Percentiles rank a stretch among this genome's conserved stretches.
Conservation (phyloP, 169 alveolate genomes). For the Plasmodium reichenowi region DNA sequence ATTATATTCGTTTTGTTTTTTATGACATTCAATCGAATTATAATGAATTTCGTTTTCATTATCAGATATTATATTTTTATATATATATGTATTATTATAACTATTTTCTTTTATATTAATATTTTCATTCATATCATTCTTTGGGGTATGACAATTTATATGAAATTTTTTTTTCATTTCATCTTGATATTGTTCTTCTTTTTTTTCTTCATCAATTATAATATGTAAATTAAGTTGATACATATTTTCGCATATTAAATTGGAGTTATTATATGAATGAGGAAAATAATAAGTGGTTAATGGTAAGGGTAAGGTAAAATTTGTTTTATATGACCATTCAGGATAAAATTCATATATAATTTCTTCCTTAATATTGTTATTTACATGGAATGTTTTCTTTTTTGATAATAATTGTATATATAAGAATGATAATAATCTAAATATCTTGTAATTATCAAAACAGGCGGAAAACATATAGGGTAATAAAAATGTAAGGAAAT, state of each 20-base stretch:
- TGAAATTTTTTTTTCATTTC: neutral
- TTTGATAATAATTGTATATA: conserved; percentile 34
- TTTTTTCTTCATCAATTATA: neutral
- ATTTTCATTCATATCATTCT: neutral
- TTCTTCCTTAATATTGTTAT: conserved; percentile 52
- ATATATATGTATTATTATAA: no score
- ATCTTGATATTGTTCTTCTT: neutral
- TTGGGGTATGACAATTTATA: neutral
- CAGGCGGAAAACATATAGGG: conserved; percentile 63
- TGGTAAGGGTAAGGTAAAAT: conserved; percentile 59
- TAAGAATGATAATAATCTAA: conserved; percentile 37
- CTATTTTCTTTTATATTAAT: neutral
- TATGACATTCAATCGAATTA: neutral
- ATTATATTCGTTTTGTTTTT: conserved; percentile 5
- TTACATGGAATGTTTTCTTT: conserved; percentile 11
- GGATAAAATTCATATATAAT: conserved; percentile 39
- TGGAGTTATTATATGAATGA: conserved; percentile 2
- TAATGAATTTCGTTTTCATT: neutral
- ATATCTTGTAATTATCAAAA: conserved; percentile 52
- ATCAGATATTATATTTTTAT: neutral
- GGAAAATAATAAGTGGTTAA: conserved; percentile 45
- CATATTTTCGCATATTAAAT: conserved; percentile 33
- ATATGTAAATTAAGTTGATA: conserved; percentile 20
- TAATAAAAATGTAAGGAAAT: conserved; percentile 29
- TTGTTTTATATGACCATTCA: conserved; percentile 71